Evolutionary conservation across 352 stramenopile species (phyloP), one percentile per base, ranked within the genome.

Genomic region (Achlya hypogyna): DNA sequence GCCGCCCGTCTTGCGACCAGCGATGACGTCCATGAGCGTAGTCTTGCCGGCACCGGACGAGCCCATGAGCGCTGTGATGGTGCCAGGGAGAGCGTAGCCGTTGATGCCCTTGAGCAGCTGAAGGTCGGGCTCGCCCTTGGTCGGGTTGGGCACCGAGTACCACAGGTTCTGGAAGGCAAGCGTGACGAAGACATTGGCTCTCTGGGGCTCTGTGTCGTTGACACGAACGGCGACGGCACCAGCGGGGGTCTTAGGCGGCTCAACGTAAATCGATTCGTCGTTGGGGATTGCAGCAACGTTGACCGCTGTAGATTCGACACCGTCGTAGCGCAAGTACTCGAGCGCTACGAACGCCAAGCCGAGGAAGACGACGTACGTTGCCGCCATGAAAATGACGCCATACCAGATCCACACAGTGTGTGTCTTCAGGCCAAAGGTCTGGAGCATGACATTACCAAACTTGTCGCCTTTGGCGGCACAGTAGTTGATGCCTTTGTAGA

Each of bases 21-120:
- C 89, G 49, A 98, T 94, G 0, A 98, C 91, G 74, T 98, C 92
- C 74, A 97, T 91, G 9, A 98, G 75, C 2, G 94, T 98, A 2
- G 93, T 97, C 72, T 98, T 98, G 5, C 93, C 91, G 22, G 87
- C 83, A 27, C 86, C 85, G 10, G 75, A 84, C 0, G 79, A 84
- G 0, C 84, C 84, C 79, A 92, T 90, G 22, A 93, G 70, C 18
- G 84, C 82, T 1, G 78, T 86, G 72, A 92, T 87, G 0, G 72
- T 82, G 4, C 84, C 81, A 1, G 84, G 84, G 10, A 73, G 59
- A 29, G 79, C 77, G 22, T 74, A 76, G 10, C 77, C 80, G 28
- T 58, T 77, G 34, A 89, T 65, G 16, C 81, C 72, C 5, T 84
- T 71, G 25, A 82, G 59, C 6, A 81, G 6, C n/a, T 71, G 18